These are phyloP conservation scores for Xylariales sp. DNA, from an alignment of 2,329 filamentous ascomycete genomes.

Conservation along the genomic window DNA sequence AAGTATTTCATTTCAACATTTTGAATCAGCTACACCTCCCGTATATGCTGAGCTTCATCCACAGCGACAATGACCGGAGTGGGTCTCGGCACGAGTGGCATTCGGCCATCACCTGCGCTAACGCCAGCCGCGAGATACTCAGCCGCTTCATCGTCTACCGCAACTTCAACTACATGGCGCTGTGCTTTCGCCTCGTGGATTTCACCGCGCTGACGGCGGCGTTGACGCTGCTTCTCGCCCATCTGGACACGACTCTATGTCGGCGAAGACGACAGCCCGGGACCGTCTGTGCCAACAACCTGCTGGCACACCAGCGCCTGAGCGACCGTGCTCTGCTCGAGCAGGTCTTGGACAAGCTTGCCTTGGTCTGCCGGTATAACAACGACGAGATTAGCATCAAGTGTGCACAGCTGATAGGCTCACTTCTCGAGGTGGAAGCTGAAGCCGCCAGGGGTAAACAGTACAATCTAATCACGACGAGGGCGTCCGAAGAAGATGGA, in stretches of 20 bases:
- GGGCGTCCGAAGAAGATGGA: not conserved
- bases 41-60: slow-evolving; percentile 28
- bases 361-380: slow-evolving; percentile 10
- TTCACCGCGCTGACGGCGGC: slow-evolving; percentile 31
- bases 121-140: slow-evolving; percentile 35
- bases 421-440: slow-evolving; percentile 27
- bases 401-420: slow-evolving; percentile 23
- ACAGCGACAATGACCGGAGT: not conserved
- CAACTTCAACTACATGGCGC: slow-evolving; percentile 14
- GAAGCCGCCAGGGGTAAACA: slow-evolving; percentile 16
- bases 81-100: slow-evolving; percentile 22
- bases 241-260: slow-evolving; percentile 13
- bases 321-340: slow-evolving; percentile 9
- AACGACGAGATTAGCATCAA: slow-evolving; percentile 25
- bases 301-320: slow-evolving; percentile 32
- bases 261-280: not conserved
- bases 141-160: slow-evolving; percentile 29
- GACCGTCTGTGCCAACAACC: slow-evolving; percentile 13
- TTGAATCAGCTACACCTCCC: slow-evolving; percentile 36
- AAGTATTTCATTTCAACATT: slow-evolving; percentile 33
- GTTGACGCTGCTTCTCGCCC: slow-evolving; percentile 29
- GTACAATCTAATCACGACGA: slow-evolving; percentile 5
- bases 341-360: slow-evolving; percentile 1
- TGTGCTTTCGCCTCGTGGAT: slow-evolving; percentile 31
- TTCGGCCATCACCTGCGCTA: slow-evolving; percentile 31